phyloP scores from a whole-genome alignment of 2,329 filamentous ascomycete genomes.

The Mycosphaerelloides madeirae region DNA sequence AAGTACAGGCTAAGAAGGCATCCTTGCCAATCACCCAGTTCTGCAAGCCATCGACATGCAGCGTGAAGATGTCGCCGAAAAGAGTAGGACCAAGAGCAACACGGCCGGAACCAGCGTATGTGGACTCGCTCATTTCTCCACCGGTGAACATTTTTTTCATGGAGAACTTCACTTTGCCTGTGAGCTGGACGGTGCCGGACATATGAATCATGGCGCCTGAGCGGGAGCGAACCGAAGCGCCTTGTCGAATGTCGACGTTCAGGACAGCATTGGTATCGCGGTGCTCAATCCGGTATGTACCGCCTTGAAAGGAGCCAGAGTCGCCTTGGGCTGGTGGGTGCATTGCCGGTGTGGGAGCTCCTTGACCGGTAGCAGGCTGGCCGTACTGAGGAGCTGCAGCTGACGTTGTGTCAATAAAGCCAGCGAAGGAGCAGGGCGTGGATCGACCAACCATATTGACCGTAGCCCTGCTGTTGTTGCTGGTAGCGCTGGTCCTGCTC shows the following conservation, averaged over 20 bases:
- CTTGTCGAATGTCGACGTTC: constrained; percentile 79
- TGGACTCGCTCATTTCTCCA: constrained; percentile 70
- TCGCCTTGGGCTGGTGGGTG: constrained; percentile 42
- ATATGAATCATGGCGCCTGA: constrained; percentile 89
- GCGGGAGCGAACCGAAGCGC: constrained; percentile 72
- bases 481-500: not conserved
- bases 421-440: too few species aligned
- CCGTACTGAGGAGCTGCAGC: constrained; percentile 5
- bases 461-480: constrained; percentile 1
- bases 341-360: not conserved
- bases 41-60: constrained; percentile 65
- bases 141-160: constrained; percentile 82
- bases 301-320: constrained; percentile 87
- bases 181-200: constrained; percentile 76
- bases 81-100: constrained; percentile 72
- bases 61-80: constrained; percentile 76
- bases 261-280: constrained; percentile 82
- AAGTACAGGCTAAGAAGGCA: constrained; percentile 77
- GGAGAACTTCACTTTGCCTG: constrained; percentile 74
- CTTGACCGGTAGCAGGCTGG: not conserved
- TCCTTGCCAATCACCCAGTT: constrained; percentile 82
- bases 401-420: too few species aligned
- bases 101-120: constrained; percentile 81
- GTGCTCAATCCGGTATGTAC: constrained; percentile 85
- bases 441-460: not conserved